These are phyloP conservation scores for Hanseniaspora uvarum DNA, from an alignment of 1,139 yeast genomes.

Conservation along the genomic window DNA sequence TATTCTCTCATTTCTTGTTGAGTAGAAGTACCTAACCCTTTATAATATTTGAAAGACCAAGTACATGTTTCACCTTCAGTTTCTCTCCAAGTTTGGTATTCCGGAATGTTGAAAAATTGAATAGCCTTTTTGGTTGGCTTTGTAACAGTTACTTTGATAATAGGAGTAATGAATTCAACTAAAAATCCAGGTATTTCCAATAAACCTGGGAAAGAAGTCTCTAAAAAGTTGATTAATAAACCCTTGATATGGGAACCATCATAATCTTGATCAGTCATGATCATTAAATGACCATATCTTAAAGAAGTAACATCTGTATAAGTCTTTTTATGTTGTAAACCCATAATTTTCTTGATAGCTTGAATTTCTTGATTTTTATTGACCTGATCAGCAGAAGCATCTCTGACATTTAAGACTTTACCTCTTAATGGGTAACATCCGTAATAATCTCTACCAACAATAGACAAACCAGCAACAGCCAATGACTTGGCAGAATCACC, in stretches of 20 bases:
- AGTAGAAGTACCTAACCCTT: constrained; percentile 95
- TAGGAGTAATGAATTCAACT: constrained; percentile 91
- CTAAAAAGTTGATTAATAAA: constrained; percentile 81
- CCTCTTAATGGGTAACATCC: constrained; percentile 96
- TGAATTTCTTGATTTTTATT: constrained; percentile 88
- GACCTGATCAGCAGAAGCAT: constrained; percentile 89
- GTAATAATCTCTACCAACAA: constrained; percentile 88
- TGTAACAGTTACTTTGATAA: constrained; percentile 75
- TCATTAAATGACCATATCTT: constrained; percentile 95
- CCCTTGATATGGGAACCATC: constrained; percentile 99
- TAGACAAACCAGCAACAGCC: constrained; percentile 90
- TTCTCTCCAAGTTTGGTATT: constrained; percentile 88
- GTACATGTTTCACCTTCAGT: constrained; percentile 63
- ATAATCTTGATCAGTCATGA: constrained; percentile 99
- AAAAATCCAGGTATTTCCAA: constrained; percentile 84
- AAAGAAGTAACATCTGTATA: constrained; percentile 65
- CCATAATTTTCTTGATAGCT: constrained; percentile 90
- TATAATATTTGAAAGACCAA: constrained; percentile 92
- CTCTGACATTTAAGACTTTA: constrained; percentile 88
- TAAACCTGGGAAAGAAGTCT: constrained; percentile 89
- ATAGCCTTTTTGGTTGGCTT: constrained; percentile 54
- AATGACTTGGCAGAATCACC: constrained; percentile 93
- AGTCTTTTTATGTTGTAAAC: constrained; percentile 81
- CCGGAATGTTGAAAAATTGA: constrained; percentile 91
- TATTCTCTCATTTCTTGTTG: constrained; percentile 76